phyloP scores from a whole-genome alignment of 1,284 basidiomycete species.

The Bjerkandera adusta region DNA sequence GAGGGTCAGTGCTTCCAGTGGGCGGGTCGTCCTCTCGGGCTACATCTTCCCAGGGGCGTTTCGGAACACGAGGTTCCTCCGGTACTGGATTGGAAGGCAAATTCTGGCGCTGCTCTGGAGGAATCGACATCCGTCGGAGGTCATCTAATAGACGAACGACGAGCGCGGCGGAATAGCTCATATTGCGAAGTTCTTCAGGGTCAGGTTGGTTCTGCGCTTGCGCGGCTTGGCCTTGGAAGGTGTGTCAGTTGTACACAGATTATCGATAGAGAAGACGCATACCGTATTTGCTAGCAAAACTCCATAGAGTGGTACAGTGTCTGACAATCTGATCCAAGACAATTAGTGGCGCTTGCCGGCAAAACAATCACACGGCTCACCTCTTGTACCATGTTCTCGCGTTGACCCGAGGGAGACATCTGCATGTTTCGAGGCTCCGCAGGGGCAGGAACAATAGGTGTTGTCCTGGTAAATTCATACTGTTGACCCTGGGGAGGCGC shows the following conservation, averaged over 20 bases:
- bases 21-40: conserved; percentile 35
- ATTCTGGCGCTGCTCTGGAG: conserved; percentile 31
- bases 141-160: conserved; percentile 68
- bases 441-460: conserved; percentile 34
- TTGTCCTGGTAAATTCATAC: conserved; percentile 25
- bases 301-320: conserved; percentile 56
- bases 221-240: conserved; percentile 38
- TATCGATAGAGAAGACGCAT: conserved; percentile 21
- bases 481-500: too few species aligned
- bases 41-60: conserved; percentile 77
- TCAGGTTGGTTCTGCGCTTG: conserved; percentile 49
- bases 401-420: conserved; percentile 16
- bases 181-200: conserved; percentile 57
- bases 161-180: conserved; percentile 58
- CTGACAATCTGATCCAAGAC: conserved; percentile 47
- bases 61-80: conserved; percentile 54
- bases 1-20: conserved; percentile 17
- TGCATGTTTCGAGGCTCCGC: conserved; percentile 29
- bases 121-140: conserved; percentile 40
- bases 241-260: conserved; percentile 7
- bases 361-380: conserved; percentile 11
- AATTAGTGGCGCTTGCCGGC: neutral
- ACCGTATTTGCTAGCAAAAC: conserved; percentile 69
- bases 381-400: conserved; percentile 24
- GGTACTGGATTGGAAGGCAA: conserved; percentile 20